Evolutionary conservation across 1,139 yeast species (phyloP).

Genomic region (Hyphopichia fennica): DNA sequence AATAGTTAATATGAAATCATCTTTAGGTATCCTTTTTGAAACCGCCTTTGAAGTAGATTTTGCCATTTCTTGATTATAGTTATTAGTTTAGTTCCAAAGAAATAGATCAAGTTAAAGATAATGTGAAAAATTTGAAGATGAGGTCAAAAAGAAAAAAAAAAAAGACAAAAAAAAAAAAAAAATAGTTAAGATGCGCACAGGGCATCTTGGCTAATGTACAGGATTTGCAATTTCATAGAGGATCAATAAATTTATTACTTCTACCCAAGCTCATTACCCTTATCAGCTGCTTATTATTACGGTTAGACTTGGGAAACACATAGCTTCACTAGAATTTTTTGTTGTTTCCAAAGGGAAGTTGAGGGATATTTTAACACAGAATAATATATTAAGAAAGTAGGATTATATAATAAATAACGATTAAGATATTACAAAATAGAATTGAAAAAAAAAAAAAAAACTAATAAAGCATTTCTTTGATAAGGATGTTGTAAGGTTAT

Average conservation of each 20-base stretch:
- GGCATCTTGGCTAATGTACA: neutral
- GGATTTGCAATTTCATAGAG: neutral
- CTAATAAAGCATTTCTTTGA: too few species aligned
- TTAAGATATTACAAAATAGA: neutral
- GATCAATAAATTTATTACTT: too few species aligned
- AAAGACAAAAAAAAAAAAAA: neutral
- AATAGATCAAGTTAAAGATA: neutral
- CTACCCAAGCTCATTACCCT: too few species aligned
- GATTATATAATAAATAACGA: too few species aligned
- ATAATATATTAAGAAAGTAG: neutral
- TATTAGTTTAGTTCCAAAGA: neutral
- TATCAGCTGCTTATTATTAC: too few species aligned
- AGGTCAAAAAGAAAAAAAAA: neutral
- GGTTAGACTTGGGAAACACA: too few species aligned
- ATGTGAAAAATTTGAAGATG: neutral
- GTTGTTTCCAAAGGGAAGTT: too few species aligned
- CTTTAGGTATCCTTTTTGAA: constrained; percentile 10
- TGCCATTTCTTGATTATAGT: neutral
- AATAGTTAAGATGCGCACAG: constrained; percentile 1
- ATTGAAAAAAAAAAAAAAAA: neutral
- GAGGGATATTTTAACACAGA: too few species aligned
- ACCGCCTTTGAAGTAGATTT: constrained; percentile 6
- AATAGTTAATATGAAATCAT: constrained; percentile 33
- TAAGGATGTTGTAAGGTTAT: constrained; percentile 8
- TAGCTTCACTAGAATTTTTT: too few species aligned